Base-by-base conservation (phyloP, 108 stramenopile species). In the Cyclostephanos tholiformis region DNA sequence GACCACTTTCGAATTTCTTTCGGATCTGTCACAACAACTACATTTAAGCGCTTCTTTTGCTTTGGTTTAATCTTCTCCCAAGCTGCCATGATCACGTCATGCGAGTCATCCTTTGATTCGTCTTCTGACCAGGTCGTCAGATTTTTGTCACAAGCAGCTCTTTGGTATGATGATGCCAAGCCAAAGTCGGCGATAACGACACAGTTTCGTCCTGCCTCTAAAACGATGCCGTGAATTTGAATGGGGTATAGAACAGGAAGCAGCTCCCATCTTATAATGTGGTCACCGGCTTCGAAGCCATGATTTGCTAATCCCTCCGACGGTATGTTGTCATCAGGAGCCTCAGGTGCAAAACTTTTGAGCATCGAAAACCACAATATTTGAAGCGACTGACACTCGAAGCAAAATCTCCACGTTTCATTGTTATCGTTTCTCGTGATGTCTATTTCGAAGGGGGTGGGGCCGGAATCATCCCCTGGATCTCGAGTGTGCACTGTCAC, bases 211-310 rank as follows among this genome's bases (percentile, higher is more conserved):
- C 77, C 77, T 0, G 67, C 77, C 64, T 82, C 79, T 13, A 84
- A 44, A 23, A 84, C 83, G 19, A 84, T 84, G 6, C 83, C 83
- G 35, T 84, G 83, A 25, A 84, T 84, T 71, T 84, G 83, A 38
- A 84, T 84, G 16, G 83, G 83, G 35, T 84, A 84, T 26, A 84
- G 62, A 17, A 87, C 67, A 0, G 82, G 83, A 11, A 87, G 69
- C 72, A 84, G 78, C 41, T 84, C 83, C 86, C 86, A 87, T 61
- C 86, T 76, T 23, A 77, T 72, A 12, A 87, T 84, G 43, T 87
- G 86, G 65, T 87, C 86, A 26, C 82, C 83, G 13, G 86, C 66
- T 64, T 71, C 44, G 48, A 87, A 77, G 14, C 83, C 83, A 67
- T 87, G 86, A 22, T 82, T 63, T 10, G 59, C 69, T 17, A 82